A percentile compares a stretch with the other conserved stretches of the same genome.
phyloP scores from a whole-genome alignment of 1,284 basidiomycete genomes.

The Heterobasidion irregulare region DNA sequence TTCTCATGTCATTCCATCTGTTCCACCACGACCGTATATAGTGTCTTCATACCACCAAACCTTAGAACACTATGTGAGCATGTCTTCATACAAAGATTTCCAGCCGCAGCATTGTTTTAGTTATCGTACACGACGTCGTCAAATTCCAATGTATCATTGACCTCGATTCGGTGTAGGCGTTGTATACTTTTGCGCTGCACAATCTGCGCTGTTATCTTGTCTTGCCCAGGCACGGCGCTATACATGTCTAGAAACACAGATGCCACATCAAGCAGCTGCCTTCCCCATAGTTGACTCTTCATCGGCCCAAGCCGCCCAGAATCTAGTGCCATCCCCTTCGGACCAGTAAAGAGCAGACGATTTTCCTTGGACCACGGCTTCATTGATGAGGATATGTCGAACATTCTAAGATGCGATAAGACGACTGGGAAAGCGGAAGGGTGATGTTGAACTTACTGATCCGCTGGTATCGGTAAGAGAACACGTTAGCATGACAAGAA shows the following conservation, averaged over 20 bases:
- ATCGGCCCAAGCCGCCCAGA: conserved; percentile 43
- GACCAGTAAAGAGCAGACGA: conserved; percentile 52
- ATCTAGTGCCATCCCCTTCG: conserved; percentile 44
- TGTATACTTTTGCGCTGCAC: no score
- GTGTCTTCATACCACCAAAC: conserved; percentile 1
- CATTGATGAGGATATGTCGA: conserved; percentile 54
- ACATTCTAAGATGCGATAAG: conserved; percentile 32
- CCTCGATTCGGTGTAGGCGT: background rate
- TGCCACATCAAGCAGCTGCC: background rate
- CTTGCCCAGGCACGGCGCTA: no score
- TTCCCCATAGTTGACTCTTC: conserved; percentile 33
- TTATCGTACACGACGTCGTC: background rate
- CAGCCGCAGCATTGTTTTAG: background rate
- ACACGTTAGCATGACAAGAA: conserved; percentile 3
- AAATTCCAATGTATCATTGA: background rate
- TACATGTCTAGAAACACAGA: no score
- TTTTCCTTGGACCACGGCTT: conserved; percentile 41
- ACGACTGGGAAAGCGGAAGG: background rate
- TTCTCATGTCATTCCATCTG: background rate
- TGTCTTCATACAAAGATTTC: background rate
- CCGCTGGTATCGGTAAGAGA: conserved; percentile 24
- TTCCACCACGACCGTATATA: background rate
- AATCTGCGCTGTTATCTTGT: no score
- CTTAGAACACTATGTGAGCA: background rate
- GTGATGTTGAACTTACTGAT: conserved; percentile 27